Base-by-base conservation (phyloP, 768 basidiomycete species). In the Thelephora ganbajun region DNA sequence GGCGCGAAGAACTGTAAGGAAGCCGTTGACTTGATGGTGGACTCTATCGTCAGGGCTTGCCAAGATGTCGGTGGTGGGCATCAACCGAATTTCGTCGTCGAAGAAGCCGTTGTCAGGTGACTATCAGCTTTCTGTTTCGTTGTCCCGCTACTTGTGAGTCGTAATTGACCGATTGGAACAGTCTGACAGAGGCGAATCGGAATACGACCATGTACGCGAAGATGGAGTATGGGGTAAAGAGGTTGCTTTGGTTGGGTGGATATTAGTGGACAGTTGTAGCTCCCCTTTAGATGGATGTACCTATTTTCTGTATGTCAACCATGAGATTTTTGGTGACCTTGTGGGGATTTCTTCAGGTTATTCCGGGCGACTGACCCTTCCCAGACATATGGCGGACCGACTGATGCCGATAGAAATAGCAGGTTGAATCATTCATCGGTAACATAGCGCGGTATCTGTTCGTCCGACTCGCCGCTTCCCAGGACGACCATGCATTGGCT, bases 181-280 rank as follows among this genome's bases (percentile, higher is more conserved):
- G 89, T 56, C 60, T 92, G 54, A 30, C 73, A 6, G 89, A 96
- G 54, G 93, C 93, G 2, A 80, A 83, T 60, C 72, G 77, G 47
- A 80, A 82, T 69, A 96, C 89, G 2, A 86, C 80, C 51, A 69
- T 93, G 54, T 85, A 88, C 61, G 77, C 90, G 12, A 90, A 91
- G 66, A 83, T 94, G 78, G 92, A 96, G 58, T 90, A 94, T 61
- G 88, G 87, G 0, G 71, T 96, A 45, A 97, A 93, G 71, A 70
- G 90, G 53, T 66, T 94, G 59, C 63, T 94, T 50, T 94, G 91
- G 91, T 63, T 94, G 43, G 86, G 88, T 44, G 74, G 82, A 53
- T 87, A 55, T 30, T 30, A 30, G 26, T 30, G 26, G 26, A 9
- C 26, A 4, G 26, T 9, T 30, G 26, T 30, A 30, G 26, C 26